phyloP scores from a whole-genome alignment of 306 rosid species.

The Canavalia gladiata region DNA sequence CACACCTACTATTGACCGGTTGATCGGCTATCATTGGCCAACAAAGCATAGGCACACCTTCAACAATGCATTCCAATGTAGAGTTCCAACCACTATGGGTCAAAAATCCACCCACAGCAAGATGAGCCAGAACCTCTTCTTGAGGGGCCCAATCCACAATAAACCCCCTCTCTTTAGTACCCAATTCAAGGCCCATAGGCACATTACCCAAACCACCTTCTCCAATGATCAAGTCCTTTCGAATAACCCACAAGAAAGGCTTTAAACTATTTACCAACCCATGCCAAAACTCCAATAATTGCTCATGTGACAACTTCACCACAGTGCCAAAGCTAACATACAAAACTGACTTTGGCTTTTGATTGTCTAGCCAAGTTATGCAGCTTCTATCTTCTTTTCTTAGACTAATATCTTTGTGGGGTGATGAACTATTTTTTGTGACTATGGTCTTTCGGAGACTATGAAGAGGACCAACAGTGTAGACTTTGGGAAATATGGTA shows the following conservation, averaged over 20 bases:
- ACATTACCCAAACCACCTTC: not conserved
- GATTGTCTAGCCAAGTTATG: conserved; percentile 30
- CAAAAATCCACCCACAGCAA: conserved; percentile 53
- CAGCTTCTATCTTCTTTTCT: conserved; percentile 31
- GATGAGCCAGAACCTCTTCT: conserved; percentile 51
- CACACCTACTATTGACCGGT: conserved; percentile 46
- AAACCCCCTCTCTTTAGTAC: conserved; percentile 45
- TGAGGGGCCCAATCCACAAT: conserved; percentile 57
- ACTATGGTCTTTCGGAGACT: not conserved
- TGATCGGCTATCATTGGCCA: conserved; percentile 44
- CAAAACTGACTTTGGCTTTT: conserved; percentile 33
- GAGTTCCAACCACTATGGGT: conserved; percentile 58
- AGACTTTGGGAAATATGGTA: conserved; percentile 38
- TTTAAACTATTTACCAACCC: conserved; percentile 42
- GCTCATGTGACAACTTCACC: conserved; percentile 9
- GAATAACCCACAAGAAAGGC: conserved; percentile 42
- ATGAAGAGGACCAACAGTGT: conserved; percentile 34
- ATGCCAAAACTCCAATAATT: conserved; percentile 38
- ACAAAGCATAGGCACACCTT: conserved; percentile 54
- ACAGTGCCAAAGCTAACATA: conserved; percentile 45
- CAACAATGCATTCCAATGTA: conserved; percentile 48
- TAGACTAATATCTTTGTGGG: not conserved
- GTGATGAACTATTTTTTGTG: no score
- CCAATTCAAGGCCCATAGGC: conserved; percentile 23
- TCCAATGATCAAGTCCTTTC: not conserved